Evolutionary conservation across 257 asterid species (phyloP).

Genomic region (Nicotiana noctiflora): DNA sequence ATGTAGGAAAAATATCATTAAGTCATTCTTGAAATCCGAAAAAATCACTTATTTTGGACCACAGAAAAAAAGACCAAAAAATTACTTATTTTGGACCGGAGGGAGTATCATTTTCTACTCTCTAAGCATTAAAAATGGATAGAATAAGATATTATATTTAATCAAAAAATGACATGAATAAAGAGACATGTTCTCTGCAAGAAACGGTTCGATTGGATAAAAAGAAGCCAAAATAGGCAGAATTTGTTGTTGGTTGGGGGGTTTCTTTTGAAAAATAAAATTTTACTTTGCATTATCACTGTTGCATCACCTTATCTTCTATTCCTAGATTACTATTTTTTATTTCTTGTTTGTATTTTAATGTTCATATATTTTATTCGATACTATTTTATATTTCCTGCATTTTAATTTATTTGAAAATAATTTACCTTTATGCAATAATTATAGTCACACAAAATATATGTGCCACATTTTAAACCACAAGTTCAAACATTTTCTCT

Average conservation of each 20-base stretch:
- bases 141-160: conserved; percentile 18
- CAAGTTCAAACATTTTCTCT: no score
- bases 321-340: conserved; percentile 46
- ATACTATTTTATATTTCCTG: neutral
- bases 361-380: conserved; percentile 15
- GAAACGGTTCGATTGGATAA: conserved; percentile 74
- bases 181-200: conserved; percentile 89
- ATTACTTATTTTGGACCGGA: no score
- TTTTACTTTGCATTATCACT: conserved; percentile 53
- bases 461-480: no score
- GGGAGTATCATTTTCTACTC: neutral
- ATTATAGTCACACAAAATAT: no score
- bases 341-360: conserved; percentile 5
- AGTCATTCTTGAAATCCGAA: no score
- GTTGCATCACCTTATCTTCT: conserved; percentile 65
- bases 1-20: no score
- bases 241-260: conserved; percentile 53
- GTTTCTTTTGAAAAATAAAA: neutral
- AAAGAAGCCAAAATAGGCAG: conserved; percentile 58
- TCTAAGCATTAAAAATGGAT: conserved; percentile 15
- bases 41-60: no score
- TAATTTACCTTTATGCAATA: no score
- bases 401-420: no score
- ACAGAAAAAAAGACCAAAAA: no score
- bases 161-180: conserved; percentile 43